A percentile compares a stretch with the other conserved stretches of the same genome.
phyloP scores from a whole-genome alignment of 192 early-diverging fungal species.

The Chytriomyces sp. region DNA sequence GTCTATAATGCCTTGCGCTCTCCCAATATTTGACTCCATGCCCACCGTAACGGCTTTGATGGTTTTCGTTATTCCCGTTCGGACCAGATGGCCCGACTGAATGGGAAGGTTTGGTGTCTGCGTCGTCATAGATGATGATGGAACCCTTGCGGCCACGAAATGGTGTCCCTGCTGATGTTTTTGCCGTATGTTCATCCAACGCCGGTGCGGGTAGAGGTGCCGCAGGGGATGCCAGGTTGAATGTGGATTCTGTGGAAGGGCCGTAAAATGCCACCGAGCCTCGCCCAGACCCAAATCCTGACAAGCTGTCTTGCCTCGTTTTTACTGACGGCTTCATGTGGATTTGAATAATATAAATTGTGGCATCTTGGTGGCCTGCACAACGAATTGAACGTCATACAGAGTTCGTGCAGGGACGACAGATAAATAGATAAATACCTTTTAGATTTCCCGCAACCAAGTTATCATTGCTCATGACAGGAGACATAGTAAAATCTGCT shows the following conservation, averaged over 20 bases:
- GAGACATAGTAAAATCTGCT: constrained; percentile 57
- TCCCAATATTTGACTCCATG: constrained; percentile 51
- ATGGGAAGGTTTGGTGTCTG: neutral
- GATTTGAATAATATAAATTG: constrained; percentile 53
- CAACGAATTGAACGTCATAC: no score
- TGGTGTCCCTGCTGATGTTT: constrained; percentile 17
- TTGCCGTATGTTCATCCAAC: constrained; percentile 10
- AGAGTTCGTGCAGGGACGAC: constrained; percentile 12
- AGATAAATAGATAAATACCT: neutral
- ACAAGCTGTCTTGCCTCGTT: constrained; percentile 10
- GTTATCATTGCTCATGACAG: constrained; percentile 31
- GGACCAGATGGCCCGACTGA: neutral
- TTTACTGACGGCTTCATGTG: constrained; percentile 37
- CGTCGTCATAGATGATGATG: constrained; percentile 70
- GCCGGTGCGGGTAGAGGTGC: constrained; percentile 3
- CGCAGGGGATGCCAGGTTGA: neutral
- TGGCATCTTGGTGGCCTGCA: constrained; percentile 50
- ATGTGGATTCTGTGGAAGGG: constrained; percentile 27
- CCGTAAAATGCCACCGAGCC: constrained; percentile 11
- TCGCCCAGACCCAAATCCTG: neutral
- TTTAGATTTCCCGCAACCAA: constrained; percentile 7
- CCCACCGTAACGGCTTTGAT: neutral
- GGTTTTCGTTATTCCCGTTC: constrained; percentile 15
- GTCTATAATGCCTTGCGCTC: constrained; percentile 57
- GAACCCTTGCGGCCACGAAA: constrained; percentile 58